Evolutionary conservation across 2,329 filamentous ascomycete species (phyloP), one percentile per base, ranked within the genome.

Genomic region (Bipolaris oryzae): DNA sequence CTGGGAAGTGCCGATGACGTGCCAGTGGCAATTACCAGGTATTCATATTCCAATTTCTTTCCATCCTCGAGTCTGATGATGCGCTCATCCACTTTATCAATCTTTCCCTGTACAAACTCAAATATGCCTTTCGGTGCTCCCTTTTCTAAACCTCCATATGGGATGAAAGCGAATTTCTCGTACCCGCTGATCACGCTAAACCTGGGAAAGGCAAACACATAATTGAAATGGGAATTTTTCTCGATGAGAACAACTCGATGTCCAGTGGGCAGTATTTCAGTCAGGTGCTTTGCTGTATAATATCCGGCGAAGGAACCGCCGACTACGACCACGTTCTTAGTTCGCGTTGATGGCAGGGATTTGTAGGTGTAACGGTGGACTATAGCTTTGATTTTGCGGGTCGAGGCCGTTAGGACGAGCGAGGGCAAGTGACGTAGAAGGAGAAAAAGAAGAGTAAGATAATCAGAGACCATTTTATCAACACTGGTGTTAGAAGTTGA

Each of bases 201-300:
- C 3, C 86, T 79, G 0, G 86, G 86, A 35, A 88, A 79, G 11
- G 82, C 80, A 79, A 84, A 88, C 0, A 83, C 82, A 63, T 84
- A 86, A 60, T 87, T 82, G 69, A 87, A 85, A 69, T 87, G 85
- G 3, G 79, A 81, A 66, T 85, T 85, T 43, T 81, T 83, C 69
- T 89, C 86, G 25, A 88, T 68, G 3, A 88, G 74, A 0, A 87
- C 74, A 3, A 87, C 80, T 3, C 79, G 78, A 68, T 81, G 85
- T 33, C 79, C 41, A 16, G 15, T 28, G 15, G 41, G 41, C 2
- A 43, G 41, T 1, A 23, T 43, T 16, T 43, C 41, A 7, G 23
- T 43, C 1, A 43, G 23, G 3, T 13, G 21, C 28, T 43, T 43
- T 28, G 41, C 23, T 10, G 41, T 43, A 11, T 16, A 28, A 11